These are phyloP conservation scores for Nemania bipapillata DNA, from an alignment of 2,329 filamentous ascomycete species.

Conservation along the genomic window DNA sequence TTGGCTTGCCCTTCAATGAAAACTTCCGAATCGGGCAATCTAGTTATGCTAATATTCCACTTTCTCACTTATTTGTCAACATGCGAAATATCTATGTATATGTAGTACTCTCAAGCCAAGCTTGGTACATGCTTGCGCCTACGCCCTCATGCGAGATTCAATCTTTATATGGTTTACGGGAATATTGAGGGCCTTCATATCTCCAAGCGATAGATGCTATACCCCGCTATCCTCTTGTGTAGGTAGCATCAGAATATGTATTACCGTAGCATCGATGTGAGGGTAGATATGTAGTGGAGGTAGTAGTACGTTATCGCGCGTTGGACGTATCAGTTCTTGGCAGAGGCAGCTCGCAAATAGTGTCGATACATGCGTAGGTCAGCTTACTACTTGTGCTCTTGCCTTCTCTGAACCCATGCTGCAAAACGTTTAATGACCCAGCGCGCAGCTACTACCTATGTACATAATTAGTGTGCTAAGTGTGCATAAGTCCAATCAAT, in stretches of 20 bases:
- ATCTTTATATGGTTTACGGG: not conserved
- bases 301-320: slow-evolving; percentile 29
- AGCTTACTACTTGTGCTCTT: slow-evolving; percentile 35
- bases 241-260: slow-evolving; percentile 1
- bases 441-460: too few species aligned
- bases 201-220: not conserved
- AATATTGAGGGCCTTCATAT: not conserved
- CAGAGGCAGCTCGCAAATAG: slow-evolving; percentile 15
- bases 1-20: slow-evolving; percentile 24
- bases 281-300: not conserved
- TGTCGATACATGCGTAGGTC: not conserved
- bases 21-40: slow-evolving; percentile 20
- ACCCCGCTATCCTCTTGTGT: slow-evolving; percentile 13
- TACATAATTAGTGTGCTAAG: not conserved
- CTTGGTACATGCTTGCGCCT: too few species aligned
- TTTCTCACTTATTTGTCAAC: slow-evolving; percentile 35
- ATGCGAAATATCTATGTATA: not conserved
- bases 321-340: slow-evolving; percentile 15
- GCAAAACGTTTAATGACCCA: not conserved
- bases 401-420: slow-evolving; percentile 13
- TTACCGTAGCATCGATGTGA: slow-evolving; percentile 20
- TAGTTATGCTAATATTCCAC: slow-evolving; percentile 26
- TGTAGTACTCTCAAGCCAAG: too few species aligned
- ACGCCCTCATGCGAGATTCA: not conserved
- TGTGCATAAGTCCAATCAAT: slow-evolving; percentile 25